phyloP scores from a whole-genome alignment of 1,284 basidiomycete species.

The Apiotrichum montevideense region DNA sequence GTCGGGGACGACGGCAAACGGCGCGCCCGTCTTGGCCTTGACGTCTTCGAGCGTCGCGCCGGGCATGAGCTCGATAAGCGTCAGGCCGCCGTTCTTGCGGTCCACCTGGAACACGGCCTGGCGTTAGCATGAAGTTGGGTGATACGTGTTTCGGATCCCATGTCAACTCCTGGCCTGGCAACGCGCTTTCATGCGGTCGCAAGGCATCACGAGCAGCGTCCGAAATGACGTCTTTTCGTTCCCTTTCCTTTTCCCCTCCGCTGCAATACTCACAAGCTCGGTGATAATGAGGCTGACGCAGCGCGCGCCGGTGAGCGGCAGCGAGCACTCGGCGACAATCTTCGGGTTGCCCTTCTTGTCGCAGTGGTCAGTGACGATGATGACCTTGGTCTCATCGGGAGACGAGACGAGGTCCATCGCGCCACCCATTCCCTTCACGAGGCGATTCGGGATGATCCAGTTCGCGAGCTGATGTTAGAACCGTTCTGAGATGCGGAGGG shows the following conservation, averaged over 20 bases:
- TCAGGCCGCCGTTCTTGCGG: slow-evolving; percentile 60
- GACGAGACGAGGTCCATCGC: slow-evolving; percentile 95
- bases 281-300: slow-evolving; percentile 87
- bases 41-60: slow-evolving; percentile 80
- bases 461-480: slow-evolving; percentile 67
- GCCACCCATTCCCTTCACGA: slow-evolving; percentile 86
- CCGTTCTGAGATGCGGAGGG: too few species aligned
- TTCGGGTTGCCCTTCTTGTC: slow-evolving; percentile 88
- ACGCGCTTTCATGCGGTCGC: too few species aligned
- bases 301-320: slow-evolving; percentile 81
- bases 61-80: slow-evolving; percentile 72
- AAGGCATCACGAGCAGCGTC: too few species aligned
- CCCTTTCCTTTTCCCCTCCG: too few species aligned
- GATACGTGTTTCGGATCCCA: too few species aligned
- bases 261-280: slow-evolving; percentile 53
- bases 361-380: slow-evolving; percentile 48
- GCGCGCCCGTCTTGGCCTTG: slow-evolving; percentile 72
- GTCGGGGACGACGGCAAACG: slow-evolving; percentile 55
- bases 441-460: slow-evolving; percentile 94
- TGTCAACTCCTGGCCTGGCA: too few species aligned
- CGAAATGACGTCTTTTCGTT: too few species aligned
- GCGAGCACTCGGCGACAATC: slow-evolving; percentile 70
- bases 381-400: slow-evolving; percentile 67
- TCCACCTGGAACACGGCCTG: slow-evolving; percentile 77
- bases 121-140: not conserved